Base-by-base conservation (phyloP, 805 yeast species). In the Wickerhamomyces queroliae region DNA sequence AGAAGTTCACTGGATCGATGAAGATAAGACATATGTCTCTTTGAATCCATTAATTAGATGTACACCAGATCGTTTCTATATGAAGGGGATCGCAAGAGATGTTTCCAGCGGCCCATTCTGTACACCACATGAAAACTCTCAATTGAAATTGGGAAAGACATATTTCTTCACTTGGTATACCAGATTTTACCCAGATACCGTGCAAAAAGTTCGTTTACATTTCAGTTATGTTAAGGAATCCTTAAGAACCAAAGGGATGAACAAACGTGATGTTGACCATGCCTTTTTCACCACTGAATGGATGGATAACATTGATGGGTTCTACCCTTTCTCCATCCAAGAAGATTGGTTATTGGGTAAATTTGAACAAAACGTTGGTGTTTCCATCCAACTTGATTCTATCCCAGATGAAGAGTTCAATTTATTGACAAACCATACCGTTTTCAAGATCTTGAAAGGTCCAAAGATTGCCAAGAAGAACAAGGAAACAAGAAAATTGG, bases 121-220 rank as follows among this genome's bases (percentile, higher is more conserved):
- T 60, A 74, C 85, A 17, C 96, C 96, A 11, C 67, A 65, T 25
- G 90, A 83, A 50, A 72, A 78, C 42, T 51, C 69, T 11, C 69
- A 64, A 29, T 67, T 84, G 62, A 71, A 73, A 46, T 59, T 74
- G 42, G 95, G 73, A 24, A 62, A 70, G 39, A 75, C 85, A 1
- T 83, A 85, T 51, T 88, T 89, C 53, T 61, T 85, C 38, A 80
- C 91, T 9, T 88, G 96, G 96, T 88, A 67, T 61, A 71, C 91
- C 2, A 69, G 72, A 36, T 81, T 65, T 56, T 88, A 86, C 52
- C 53, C 54, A 22, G 68, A 72, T 35, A 72, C 65, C 3, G 83
- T 76, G 19, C 65, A 74, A 35, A 73, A 76, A 21, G 89, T 85
- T 9, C 75, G 75, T 50, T 48, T 86, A 25, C 93, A 84, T 57